phyloP scores from a whole-genome alignment of 2,329 filamentous ascomycete species.

The Chalaropsis thielavioides region DNA sequence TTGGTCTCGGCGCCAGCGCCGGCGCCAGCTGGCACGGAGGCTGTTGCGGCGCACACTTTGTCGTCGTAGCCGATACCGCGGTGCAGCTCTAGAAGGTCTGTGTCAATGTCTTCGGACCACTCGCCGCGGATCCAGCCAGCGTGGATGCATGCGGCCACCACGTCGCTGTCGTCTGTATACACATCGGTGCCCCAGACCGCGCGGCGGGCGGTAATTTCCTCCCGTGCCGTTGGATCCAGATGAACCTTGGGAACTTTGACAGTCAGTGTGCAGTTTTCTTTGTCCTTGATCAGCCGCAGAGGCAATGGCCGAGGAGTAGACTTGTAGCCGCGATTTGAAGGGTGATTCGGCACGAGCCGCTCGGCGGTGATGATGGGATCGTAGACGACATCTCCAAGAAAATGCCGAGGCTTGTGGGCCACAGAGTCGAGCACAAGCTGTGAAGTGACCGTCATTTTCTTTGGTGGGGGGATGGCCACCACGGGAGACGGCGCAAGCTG shows the following conservation, averaged over 20 bases:
- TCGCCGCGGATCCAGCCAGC: constrained; percentile 83
- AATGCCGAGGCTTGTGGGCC: constrained; percentile 54
- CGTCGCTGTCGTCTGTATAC: constrained; percentile 91
- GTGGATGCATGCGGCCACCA: constrained; percentile 84
- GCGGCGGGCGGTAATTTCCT: constrained; percentile 68
- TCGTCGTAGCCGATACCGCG: constrained; percentile 22
- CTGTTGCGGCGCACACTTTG: not conserved
- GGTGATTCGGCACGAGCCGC: constrained; percentile 30
- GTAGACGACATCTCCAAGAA: constrained; percentile 77
- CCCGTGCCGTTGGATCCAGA: constrained; percentile 52
- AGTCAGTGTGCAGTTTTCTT: constrained; percentile 81
- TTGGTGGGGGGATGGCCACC: constrained; percentile 39
- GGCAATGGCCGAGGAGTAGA: constrained; percentile 60
- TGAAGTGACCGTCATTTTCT: constrained; percentile 52
- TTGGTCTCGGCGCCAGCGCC: not conserved
- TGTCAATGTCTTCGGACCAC: constrained; percentile 66
- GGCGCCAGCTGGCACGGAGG: no score
- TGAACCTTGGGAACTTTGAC: constrained; percentile 74
- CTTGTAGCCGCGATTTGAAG: constrained; percentile 31
- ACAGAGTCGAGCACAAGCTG: constrained; percentile 59
- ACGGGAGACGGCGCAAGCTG: constrained; percentile 27
- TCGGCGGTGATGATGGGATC: constrained; percentile 47
- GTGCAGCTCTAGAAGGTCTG: constrained; percentile 47
- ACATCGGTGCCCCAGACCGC: constrained; percentile 88
- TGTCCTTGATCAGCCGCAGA: constrained; percentile 52